These are phyloP conservation scores for Karstenula rhodostoma DNA, from an alignment of 2,329 filamentous ascomycete species.

Conservation along the genomic window DNA sequence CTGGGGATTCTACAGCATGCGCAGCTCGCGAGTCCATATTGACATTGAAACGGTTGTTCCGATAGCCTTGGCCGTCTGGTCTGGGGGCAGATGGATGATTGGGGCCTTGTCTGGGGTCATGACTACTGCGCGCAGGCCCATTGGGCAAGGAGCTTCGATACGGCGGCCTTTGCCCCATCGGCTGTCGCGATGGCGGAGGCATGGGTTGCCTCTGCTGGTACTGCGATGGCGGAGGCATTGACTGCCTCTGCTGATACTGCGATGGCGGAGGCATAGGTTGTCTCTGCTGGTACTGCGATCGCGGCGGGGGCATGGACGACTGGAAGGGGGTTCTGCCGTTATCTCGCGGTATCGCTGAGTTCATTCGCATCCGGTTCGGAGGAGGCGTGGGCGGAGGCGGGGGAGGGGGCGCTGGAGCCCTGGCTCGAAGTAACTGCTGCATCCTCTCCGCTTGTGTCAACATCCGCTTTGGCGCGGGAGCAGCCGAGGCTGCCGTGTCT, in stretches of 20 bases:
- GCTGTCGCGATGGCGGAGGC: background rate
- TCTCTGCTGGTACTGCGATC: conserved; percentile 22
- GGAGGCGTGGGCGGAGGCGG: conserved; percentile 19
- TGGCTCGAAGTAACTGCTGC: conserved; percentile 34
- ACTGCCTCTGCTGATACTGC: conserved; percentile 25
- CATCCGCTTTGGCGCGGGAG: conserved; percentile 22
- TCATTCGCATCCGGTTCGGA: conserved; percentile 22
- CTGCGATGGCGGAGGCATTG: conserved; percentile 14
- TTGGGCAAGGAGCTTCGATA: conserved; percentile 27
- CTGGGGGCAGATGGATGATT: too few relatives aligned
- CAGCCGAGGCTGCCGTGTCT: conserved; percentile 32
- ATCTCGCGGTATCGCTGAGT: conserved; percentile 27
- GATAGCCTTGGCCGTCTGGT: background rate
- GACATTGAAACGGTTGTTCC: conserved; percentile 34
- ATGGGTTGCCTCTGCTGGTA: background rate
- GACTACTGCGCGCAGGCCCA: conserved; percentile 28
- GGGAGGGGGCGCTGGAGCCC: conserved; percentile 21
- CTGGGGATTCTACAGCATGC: conserved; percentile 30
- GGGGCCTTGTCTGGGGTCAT: conserved; percentile 23
- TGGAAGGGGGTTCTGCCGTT: conserved; percentile 25
- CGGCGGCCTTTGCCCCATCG: conserved; percentile 23
- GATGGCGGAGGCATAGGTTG: conserved; percentile 25
- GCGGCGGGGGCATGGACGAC: conserved; percentile 17
- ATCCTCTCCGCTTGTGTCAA: conserved; percentile 40
- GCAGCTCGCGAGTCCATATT: conserved; percentile 41